These are phyloP conservation scores for Camellia sinensis DNA, from an alignment of 148 eudicot genomes.

Conservation along the genomic window DNA sequence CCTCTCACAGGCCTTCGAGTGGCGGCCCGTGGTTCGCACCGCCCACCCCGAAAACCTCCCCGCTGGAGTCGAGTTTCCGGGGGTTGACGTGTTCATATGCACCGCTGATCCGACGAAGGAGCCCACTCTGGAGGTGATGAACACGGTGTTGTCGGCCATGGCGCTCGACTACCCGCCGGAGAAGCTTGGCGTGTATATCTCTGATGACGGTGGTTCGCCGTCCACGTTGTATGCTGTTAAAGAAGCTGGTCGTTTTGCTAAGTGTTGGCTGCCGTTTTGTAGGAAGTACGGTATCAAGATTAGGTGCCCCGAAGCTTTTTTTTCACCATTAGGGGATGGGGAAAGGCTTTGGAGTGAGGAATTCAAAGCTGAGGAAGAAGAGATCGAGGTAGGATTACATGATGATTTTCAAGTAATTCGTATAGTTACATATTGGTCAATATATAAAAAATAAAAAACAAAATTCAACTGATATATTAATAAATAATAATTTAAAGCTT, in stretches of 20 bases:
- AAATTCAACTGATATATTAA: too few relatives aligned
- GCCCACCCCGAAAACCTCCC: constrained; percentile 27
- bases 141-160: constrained; percentile 60
- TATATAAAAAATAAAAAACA: too few relatives aligned
- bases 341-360: constrained; percentile 32
- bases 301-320: constrained; percentile 54
- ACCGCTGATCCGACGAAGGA: constrained; percentile 60
- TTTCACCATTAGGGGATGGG: constrained; percentile 30
- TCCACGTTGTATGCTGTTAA: constrained; percentile 39
- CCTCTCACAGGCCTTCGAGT: constrained; percentile 39
- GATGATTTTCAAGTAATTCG: too few relatives aligned
- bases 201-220: constrained; percentile 60
- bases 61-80: constrained; percentile 33
- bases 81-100: constrained; percentile 56
- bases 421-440: too few relatives aligned
- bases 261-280: constrained; percentile 60
- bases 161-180: constrained; percentile 54
- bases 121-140: constrained; percentile 54
- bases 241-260: constrained; percentile 43
- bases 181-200: constrained; percentile 55
- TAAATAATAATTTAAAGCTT: too few relatives aligned
- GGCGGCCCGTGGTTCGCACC: constrained; percentile 40
- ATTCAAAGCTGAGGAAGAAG: constrained; percentile 37
- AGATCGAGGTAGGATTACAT: constrained; percentile 32
- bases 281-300: constrained; percentile 42